These are phyloP conservation scores for Terfezia boudieri DNA, from an alignment of 495 filamentous ascomycete genomes.

Conservation along the genomic window DNA sequence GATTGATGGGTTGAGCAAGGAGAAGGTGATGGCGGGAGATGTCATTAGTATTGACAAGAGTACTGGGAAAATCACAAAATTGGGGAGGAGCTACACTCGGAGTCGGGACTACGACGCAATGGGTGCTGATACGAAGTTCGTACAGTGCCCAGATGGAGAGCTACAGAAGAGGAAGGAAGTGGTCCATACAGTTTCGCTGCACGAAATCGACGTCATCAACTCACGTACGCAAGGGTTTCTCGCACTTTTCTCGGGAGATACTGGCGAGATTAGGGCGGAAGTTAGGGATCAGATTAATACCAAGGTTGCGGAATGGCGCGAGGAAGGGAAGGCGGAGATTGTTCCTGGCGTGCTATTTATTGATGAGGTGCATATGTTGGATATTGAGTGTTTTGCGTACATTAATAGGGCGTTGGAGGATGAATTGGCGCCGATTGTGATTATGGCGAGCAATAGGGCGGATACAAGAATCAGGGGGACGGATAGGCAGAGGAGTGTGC, in stretches of 20 bases:
- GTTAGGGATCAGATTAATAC: conserved; percentile 97
- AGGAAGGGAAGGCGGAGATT: conserved; percentile 95
- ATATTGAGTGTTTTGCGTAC: conserved; percentile 97
- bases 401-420: conserved; percentile 92
- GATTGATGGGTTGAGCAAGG: conserved; percentile 98
- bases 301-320: conserved; percentile 95
- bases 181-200: conserved; percentile 83
- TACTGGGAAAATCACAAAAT: conserved; percentile 88
- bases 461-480: conserved; percentile 84
- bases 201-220: conserved; percentile 99
- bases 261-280: conserved; percentile 91
- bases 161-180: conserved; percentile 94
- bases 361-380: conserved; percentile 98
- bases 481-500: conserved; percentile 59
- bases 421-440: conserved; percentile 87
- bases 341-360: conserved; percentile 96
- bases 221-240: conserved; percentile 84
- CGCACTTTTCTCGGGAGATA: conserved; percentile 91
- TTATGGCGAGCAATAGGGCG: conserved; percentile 95
- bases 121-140: conserved; percentile 94
- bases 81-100: conserved; percentile 78
- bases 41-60: conserved; percentile 97
- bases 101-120: conserved; percentile 97
- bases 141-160: conserved; percentile 96
- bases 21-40: conserved; percentile 94